A percentile compares a stretch with the other conserved stretches of the same genome.
Evolutionary conservation across 352 stramenopile genomes (phyloP).

Genomic region (Hyaloperonospora brassicae): DNA sequence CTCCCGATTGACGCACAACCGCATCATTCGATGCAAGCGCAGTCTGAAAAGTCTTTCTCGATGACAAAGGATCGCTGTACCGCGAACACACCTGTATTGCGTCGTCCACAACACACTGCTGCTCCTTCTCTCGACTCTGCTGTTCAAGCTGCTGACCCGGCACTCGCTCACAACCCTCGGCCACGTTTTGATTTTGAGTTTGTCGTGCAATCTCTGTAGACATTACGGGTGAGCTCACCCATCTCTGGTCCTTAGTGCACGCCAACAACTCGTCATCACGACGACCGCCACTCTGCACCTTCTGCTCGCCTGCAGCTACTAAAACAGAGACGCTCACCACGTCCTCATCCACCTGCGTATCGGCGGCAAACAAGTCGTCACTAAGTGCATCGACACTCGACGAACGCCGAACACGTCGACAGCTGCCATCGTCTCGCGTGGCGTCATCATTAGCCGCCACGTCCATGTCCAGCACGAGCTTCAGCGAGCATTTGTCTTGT

Average conservation of each 20-base stretch:
- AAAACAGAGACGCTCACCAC: background rate
- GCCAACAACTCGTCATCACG: constrained; percentile 7
- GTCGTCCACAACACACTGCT: background rate
- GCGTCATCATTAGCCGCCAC: constrained; percentile 1
- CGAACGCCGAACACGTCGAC: background rate
- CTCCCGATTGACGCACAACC: background rate
- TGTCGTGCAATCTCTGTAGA: constrained; percentile 20
- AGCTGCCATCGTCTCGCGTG: constrained; percentile 9
- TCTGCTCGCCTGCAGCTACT: background rate
- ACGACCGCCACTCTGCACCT: background rate
- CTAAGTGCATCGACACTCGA: constrained; percentile 24
- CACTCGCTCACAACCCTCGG: background rate
- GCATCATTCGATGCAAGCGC: constrained; percentile 2
- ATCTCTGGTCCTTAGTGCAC: too few relatives aligned
- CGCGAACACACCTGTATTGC: constrained; percentile 13
- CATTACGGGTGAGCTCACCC: background rate
- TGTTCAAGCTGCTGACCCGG: background rate
- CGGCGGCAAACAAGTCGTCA: constrained; percentile 42
- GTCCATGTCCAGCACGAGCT: constrained; percentile 33
- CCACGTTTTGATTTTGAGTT: constrained; percentile 16
- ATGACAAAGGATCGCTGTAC: constrained; percentile 29
- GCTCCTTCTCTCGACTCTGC: constrained; percentile 1
- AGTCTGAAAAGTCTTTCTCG: constrained; percentile 12
- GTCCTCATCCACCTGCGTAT: constrained; percentile 46
- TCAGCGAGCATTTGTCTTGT: constrained; percentile 9